Evolutionary conservation across 495 filamentous ascomycete species (phyloP).

Genomic region (Lasiosphaeria miniovina): DNA sequence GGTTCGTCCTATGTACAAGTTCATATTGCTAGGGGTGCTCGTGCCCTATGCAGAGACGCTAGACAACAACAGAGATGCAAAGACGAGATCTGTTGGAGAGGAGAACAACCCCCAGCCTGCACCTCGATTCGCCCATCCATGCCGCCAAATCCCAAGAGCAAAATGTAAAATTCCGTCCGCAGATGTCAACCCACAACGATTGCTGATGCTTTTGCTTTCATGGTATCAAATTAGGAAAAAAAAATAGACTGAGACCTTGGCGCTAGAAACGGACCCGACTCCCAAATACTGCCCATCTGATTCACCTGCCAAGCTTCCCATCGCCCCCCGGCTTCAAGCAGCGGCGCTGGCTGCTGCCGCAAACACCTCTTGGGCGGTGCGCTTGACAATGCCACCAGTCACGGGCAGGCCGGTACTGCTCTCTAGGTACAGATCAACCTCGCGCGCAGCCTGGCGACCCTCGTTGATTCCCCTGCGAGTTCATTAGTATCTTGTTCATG

Average conservation of each 20-base stretch:
- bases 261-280: not conserved
- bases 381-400: conserved; percentile 91
- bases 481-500: conserved; percentile 25
- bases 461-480: conserved; percentile 92
- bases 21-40: too few relatives aligned
- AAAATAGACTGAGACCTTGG: not conserved
- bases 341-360: conserved; percentile 22
- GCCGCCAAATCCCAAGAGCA: conserved; percentile 4
- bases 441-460: conserved; percentile 88
- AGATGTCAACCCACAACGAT: not conserved
- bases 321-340: not conserved
- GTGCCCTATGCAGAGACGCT: too few relatives aligned
- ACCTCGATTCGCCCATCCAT: conserved; percentile 5
- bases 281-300: not conserved
- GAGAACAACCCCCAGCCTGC: not conserved
- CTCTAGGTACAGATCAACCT: conserved; percentile 89
- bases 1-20: too few relatives aligned
- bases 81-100: conserved; percentile 3
- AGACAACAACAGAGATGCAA: conserved; percentile 5
- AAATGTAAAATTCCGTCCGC: not conserved
- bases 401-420: conserved; percentile 79
- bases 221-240: conserved; percentile 19
- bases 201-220: conserved; percentile 13
- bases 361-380: conserved; percentile 66
- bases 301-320: not conserved